Evolutionary conservation across 305 asterid species (phyloP).

Genomic region (Vinca major): DNA sequence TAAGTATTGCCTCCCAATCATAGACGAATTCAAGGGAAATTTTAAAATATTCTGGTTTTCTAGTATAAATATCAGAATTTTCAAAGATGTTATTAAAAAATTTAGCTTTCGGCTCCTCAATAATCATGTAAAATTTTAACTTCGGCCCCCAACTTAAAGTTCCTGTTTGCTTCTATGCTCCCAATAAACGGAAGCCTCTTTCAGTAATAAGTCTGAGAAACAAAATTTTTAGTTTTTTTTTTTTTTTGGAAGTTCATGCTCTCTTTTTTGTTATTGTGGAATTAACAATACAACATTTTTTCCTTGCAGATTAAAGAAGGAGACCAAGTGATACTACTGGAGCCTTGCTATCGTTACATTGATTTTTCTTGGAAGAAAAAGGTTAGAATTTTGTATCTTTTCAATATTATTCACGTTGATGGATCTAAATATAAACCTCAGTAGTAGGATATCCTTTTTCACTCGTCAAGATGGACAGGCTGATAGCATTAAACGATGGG

Average conservation of each 20-base stretch:
- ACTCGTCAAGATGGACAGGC: neutral
- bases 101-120: no score
- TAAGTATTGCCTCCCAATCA: slow-evolving; percentile 27
- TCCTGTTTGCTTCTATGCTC: no score
- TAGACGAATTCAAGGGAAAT: no score
- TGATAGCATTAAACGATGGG: neutral
- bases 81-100: no score
- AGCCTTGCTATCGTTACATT: slow-evolving; percentile 50
- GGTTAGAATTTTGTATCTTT: slow-evolving; percentile 32
- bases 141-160: no score
- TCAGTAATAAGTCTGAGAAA: neutral
- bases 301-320: slow-evolving; percentile 70
- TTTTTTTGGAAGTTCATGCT: no score
- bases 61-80: no score
- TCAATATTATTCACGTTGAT: neutral
- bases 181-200: slow-evolving; percentile 9
- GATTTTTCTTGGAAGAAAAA: slow-evolving; percentile 73
- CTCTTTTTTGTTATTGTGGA: neutral
- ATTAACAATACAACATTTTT: neutral
- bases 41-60: no score
- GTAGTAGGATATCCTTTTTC: neutral
- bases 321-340: slow-evolving; percentile 65
- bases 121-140: no score
- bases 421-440: neutral
- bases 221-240: neutral